A percentile compares a stretch with the other conserved stretches of the same genome.
Conservation (phyloP, 1,284 basidiomycete genomes). For the Apiotrichum laibachii region DNA sequence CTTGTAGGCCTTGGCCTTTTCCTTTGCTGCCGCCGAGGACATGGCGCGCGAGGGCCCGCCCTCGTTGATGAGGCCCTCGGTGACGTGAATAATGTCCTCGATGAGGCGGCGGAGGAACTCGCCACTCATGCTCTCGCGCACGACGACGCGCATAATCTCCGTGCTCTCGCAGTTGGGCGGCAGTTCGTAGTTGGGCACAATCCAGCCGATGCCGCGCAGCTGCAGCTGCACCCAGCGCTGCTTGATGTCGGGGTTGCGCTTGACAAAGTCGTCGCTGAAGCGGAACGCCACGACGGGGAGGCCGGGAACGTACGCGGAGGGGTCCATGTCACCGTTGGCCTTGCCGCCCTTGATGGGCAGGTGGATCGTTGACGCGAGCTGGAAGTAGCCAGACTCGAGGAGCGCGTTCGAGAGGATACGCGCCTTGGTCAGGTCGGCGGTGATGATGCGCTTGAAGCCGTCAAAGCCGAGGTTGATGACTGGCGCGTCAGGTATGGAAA, state of each 20-base stretch:
- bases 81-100: conserved; percentile 38
- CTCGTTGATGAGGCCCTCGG: conserved; percentile 34
- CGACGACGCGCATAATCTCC: conserved; percentile 82
- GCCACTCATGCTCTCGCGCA: conserved; percentile 62
- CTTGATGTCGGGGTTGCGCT: conserved; percentile 68
- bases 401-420: conserved; percentile 80
- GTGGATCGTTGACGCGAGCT: conserved; percentile 55
- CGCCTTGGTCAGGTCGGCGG: conserved; percentile 74
- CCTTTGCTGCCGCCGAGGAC: conserved; percentile 17
- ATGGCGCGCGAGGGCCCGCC: conserved; percentile 35
- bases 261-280: conserved; percentile 74
- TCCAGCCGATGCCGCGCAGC: conserved; percentile 56
- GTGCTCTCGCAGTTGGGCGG: conserved; percentile 66
- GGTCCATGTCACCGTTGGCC: conserved; percentile 25
- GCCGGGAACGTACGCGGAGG: conserved; percentile 53
- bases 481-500: conserved; percentile 1
- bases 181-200: conserved; percentile 80
- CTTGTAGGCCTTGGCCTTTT: not conserved
- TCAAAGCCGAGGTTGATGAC: conserved; percentile 73
- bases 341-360: conserved; percentile 25
- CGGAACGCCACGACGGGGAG: conserved; percentile 90
- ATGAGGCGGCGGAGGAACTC: conserved; percentile 43
- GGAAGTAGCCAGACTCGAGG: conserved; percentile 74
- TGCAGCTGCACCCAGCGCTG: conserved; percentile 80
- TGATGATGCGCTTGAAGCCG: conserved; percentile 71